These are phyloP conservation scores for Akanthomyces lecanii DNA, from an alignment of 2,329 filamentous ascomycete species.

Conservation along the genomic window DNA sequence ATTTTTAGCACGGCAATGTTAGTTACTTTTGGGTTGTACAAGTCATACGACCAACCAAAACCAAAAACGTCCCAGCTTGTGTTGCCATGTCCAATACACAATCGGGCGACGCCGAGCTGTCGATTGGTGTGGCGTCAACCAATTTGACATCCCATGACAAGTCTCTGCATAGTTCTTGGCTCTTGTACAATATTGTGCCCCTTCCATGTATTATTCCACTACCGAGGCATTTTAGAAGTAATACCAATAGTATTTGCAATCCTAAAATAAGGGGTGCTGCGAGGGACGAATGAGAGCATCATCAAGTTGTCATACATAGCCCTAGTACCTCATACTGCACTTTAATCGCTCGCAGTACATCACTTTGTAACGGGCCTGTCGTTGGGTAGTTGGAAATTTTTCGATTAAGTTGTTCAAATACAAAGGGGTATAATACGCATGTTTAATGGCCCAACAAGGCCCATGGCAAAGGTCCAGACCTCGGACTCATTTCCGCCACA, in stretches of 20 bases:
- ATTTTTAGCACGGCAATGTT: neutral
- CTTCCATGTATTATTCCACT: neutral
- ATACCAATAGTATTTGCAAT: neutral
- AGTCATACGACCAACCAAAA: neutral
- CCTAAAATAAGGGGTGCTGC: neutral
- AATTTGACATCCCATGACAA: neutral
- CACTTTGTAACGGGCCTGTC: neutral
- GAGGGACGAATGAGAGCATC: neutral
- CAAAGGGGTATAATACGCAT: conserved; percentile 7
- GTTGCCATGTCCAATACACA: neutral
- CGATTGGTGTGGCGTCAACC: neutral
- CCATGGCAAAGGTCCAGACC: neutral
- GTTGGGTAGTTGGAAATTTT: neutral
- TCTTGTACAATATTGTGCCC: neutral
- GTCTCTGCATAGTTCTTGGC: neutral
- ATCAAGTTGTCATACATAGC: neutral
- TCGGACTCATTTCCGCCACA: neutral
- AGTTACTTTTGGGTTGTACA: neutral
- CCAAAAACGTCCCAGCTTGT: too few species aligned
- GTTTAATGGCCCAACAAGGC: neutral
- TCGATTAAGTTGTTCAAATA: neutral
- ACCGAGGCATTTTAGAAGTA: neutral
- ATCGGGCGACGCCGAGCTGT: neutral
- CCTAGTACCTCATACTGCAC: neutral
- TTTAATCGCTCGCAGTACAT: neutral